Evolutionary conservation across 495 filamentous ascomycete genomes (phyloP), one percentile per base, ranked within the genome.

Genomic region (Pseudotulostoma volvatum): DNA sequence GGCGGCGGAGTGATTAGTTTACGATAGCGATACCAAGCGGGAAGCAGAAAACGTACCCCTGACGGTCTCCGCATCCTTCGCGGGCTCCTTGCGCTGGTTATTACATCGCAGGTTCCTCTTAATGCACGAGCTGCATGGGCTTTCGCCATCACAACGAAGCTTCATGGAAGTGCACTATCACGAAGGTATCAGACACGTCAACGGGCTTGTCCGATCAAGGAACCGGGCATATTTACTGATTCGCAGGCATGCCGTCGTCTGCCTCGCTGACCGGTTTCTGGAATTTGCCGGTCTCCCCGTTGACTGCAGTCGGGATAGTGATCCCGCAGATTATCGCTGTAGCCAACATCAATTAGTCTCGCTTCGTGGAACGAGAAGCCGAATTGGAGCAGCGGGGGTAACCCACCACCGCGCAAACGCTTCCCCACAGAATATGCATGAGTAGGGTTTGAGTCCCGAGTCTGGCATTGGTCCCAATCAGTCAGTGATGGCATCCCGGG

Each of bases 121-220:
- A 33, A 55, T 49, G 43, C 66, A 70, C 0, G 64, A 61, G 19
- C 59, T 56, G 41, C 66, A 70, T 11, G 66, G 66, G 41, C 49
- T 63, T 20, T 46, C 44, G 7, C 66, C 66, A 37, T 68, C 64
- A 42, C 66, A 70, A 3, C 66, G 63, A 4, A 70, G 51, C 44
- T 70, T 70, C 66, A 67, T 70, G 30, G 61, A 57, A 11, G 62
- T 68, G 41, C 66, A 70, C 64, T 68, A 42, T 25, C 19, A 11
- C 18, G 19, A n/a, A 13, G 0, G 17, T 4, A 37, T 18, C 39
- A 37, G 33, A 17, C n/a, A 18, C n/a, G n/a, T n/a, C n/a, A n/a
- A n/a, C n/a, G n/a, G n/a, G 9, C 13, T 3, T 3, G 13, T 18
- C 5, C 1, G 14, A 13, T 16, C 16, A n/a, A n/a, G n/a, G n/a